Conservation (phyloP, 768 basidiomycete species). For the Dacryopinax primogenitus region DNA sequence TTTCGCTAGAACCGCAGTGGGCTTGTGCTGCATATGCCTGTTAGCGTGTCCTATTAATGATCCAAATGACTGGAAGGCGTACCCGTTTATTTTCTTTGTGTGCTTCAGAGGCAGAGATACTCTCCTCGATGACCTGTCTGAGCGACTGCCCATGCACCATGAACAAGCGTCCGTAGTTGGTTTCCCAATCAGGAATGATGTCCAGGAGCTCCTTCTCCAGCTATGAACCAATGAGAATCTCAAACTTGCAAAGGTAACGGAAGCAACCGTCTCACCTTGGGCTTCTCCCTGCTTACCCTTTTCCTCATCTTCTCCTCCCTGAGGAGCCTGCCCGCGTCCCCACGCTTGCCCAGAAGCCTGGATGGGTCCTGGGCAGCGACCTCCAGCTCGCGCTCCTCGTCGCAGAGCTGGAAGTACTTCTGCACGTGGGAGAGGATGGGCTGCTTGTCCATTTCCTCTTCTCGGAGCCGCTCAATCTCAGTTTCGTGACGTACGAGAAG, state of each 20-base stretch:
- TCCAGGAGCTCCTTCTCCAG: slow-evolving; percentile 75
- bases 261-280: slow-evolving; percentile 47
- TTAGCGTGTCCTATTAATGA: not conserved
- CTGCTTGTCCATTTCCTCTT: slow-evolving; percentile 67
- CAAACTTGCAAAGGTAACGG: not conserved
- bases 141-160: slow-evolving; percentile 75
- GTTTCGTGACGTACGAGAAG: slow-evolving; percentile 71
- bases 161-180: slow-evolving; percentile 57
- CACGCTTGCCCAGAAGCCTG: slow-evolving; percentile 61
- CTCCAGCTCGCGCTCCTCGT: slow-evolving; percentile 76
- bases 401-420: slow-evolving; percentile 84
- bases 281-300: slow-evolving; percentile 82
- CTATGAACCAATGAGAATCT: slow-evolving; percentile 30
- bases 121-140: slow-evolving; percentile 62
- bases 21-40: not conserved
- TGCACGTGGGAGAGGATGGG: slow-evolving; percentile 60
- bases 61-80: slow-evolving; percentile 6
- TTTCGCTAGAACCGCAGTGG: too few species aligned
- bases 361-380: slow-evolving; percentile 68
- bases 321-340: slow-evolving; percentile 69
- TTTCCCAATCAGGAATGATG: slow-evolving; percentile 78
- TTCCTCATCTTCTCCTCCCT: slow-evolving; percentile 97
- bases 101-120: slow-evolving; percentile 40
- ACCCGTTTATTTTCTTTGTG: slow-evolving; percentile 71
- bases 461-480: slow-evolving; percentile 67